Base-by-base conservation (phyloP, 2,329 filamentous ascomycete species). In the Xylariaceae sp. region DNA sequence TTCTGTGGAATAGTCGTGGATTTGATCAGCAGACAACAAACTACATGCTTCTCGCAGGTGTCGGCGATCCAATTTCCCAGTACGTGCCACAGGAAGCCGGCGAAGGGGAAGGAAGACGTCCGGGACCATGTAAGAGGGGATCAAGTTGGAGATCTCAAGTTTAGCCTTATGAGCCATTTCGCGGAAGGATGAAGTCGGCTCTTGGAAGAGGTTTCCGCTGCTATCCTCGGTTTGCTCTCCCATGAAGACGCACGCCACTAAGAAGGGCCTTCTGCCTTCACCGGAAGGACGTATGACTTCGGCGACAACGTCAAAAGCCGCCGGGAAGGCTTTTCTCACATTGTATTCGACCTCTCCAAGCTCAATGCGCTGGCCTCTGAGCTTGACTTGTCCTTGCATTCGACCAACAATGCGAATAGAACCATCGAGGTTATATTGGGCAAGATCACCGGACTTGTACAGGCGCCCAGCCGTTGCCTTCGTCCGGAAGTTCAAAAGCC, bases 91-190 rank as follows among this genome's bases (percentile, higher is more conserved):
- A 0, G 70, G 69, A 6, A 71, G 56, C 7, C 49, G 43, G 41
- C 59, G 47, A 3, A 71, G 52, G 1, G 61, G 58, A 6, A 72
- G 22, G 57, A 63, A 71, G 5, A 65, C 51, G 3, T 61, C 63
- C 0, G 71, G 71, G 0, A 72, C 59, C 71, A 73, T 73, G 54
- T 71, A 72, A 0, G 56, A 51, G 0, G 71, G 69, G 1, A 72
- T 47, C 1, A 3, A 41, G 46, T 32, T 36, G 1, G 46, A 51
- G 3, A 53, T 9, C 10, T 32, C 16, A 6, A 12, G 12, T 21
- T 26, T 41, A 4, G 34, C 34, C 8, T 51, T 29, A 6, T 34
- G 42, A 4, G 47, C n/a, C 7, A 44, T 37, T 22, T 50, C 43
- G 15, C 16, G 30, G 52, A 63, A 7, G n/a, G 13, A 57, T 41